Base-by-base conservation (phyloP, 2,329 filamentous ascomycete species). In the Cladosporium sp. region DNA sequence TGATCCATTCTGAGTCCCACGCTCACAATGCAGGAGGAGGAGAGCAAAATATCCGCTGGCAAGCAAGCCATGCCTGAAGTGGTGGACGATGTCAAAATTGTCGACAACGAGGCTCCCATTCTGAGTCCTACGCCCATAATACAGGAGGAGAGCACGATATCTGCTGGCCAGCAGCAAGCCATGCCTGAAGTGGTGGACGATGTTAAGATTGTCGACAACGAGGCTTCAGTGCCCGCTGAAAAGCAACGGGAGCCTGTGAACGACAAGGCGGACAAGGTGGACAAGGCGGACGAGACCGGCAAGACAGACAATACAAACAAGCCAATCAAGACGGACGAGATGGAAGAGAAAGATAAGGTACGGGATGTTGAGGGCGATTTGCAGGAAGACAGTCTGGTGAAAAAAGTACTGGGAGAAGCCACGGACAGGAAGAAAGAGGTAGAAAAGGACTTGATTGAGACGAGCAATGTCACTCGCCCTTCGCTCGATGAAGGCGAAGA, bases 1-100 rank as follows among this genome's bases (percentile, higher is more conserved):
- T 36, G 9, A 36, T 48, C 45, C 37, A 37, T 30, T 27, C 27
- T 24, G 37, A 37, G 36, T 11, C 18, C 24, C 45, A 13, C 20
- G 30, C 30, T 13, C 20, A 48, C 18, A 18, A 48, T 48, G 45
- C 45, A 48, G 8, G 27, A 40, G n/a, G 37, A 48, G 30, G 36
- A 29, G 29, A 41, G 37, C 37, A 48, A 48, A 17, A 32, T 32
- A 18, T 32, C 18, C 12, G 27, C 39, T 13, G 45, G 40, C 37
- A 20, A 36, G 45, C 45, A 40, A 27, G 45, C 34, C 37, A 48
- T 40, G 37, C 8, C 24, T 32, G 27, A 11, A 12, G 32, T 13
- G 12, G 15, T 30, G 9, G 36, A 15, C 12, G 36, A 29, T n/a
- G 36, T 38, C 15, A 38, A 47, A 12, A 17, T 15, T n/a, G 32